These are phyloP conservation scores for Chaetomium globosum DNA, from an alignment of 2,329 filamentous ascomycete genomes.

Conservation along the genomic window DNA sequence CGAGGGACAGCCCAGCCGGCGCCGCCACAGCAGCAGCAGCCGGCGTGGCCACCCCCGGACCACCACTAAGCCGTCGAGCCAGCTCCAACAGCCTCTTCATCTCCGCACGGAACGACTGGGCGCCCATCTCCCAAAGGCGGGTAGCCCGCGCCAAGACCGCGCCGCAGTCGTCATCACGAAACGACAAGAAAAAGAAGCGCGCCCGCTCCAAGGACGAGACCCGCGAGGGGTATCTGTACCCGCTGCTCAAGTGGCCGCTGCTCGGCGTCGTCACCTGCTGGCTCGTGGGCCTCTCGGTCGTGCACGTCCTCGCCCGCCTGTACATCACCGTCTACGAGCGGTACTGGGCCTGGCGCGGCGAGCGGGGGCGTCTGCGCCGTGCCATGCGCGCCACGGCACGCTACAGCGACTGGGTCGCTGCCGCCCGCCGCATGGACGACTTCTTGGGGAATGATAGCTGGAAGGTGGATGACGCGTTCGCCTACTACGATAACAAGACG, in stretches of 20 bases:
- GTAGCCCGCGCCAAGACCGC: slow-evolving; percentile 46
- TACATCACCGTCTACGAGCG: slow-evolving; percentile 96
- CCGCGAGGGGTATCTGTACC: slow-evolving; percentile 88
- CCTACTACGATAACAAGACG: slow-evolving; percentile 87
- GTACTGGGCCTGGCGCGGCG: slow-evolving; percentile 84
- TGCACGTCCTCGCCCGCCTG: slow-evolving; percentile 78
- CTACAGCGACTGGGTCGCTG: slow-evolving; percentile 81
- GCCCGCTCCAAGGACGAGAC: slow-evolving; percentile 83
- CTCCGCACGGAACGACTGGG: slow-evolving; percentile 93
- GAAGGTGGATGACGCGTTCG: slow-evolving; percentile 76
- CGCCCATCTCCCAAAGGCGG: slow-evolving; percentile 73
- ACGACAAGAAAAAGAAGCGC: not conserved
- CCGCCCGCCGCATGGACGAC: slow-evolving; percentile 75
- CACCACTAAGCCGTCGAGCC: slow-evolving; percentile 17
- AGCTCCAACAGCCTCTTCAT: slow-evolving; percentile 60
- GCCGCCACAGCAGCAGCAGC: slow-evolving; percentile 44
- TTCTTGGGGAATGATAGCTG: slow-evolving; percentile 80
- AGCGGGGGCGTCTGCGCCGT: slow-evolving; percentile 69
- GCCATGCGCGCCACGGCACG: slow-evolving; percentile 71
- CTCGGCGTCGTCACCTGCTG: slow-evolving; percentile 77
- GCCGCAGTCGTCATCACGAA: not conserved
- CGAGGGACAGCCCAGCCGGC: slow-evolving; percentile 13
- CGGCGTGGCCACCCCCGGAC: slow-evolving; percentile 31
- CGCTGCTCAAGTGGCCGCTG: slow-evolving; percentile 88
- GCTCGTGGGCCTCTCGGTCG: slow-evolving; percentile 71